Base-by-base conservation (phyloP, 1,284 basidiomycete genomes). In the Cutaneotrichosporon cutaneum region DNA sequence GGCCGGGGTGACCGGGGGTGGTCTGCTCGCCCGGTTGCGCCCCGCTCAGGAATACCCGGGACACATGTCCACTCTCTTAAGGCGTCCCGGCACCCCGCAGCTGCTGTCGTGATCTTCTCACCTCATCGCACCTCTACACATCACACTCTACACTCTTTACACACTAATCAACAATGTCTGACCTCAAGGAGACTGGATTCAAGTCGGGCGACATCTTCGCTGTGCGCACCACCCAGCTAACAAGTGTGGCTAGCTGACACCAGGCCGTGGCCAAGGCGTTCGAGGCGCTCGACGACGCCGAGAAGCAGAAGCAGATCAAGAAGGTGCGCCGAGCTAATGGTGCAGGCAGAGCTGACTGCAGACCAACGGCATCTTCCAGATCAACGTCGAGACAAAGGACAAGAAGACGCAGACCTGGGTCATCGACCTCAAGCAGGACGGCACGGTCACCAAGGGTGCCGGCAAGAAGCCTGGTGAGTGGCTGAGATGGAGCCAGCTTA, bases 351-450 rank as follows among this genome's bases (percentile, higher is more conserved):
- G 48, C 65, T 56, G 48, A 61, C 44, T 4, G 54, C 68, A 95
- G 93, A 92, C 90, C 64, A 94, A 92, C 76, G 92, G 90, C 68
- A 86, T 94, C 78, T 95, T 97, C 78, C 90, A 95, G 81, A 83
- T 97, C 65, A 86, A 87, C 67, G 85, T 96, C 71, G 88, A 89
- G 80, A 93, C 94, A 76, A 82, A 79, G 21, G 83, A 83, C 36
- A 90, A 89, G 70, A 84, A 90, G 78, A 88, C 89, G 74, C 90
- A 83, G 53, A 83, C 84, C 52, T 94, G 91, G 90, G 71, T 75
- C n/a, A 92, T 98, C 70, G 95, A 98, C 83, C 78, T 97, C 75
- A 99, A 99, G 86, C 90, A 93, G 82, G 85, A 86, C 36, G 91
- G 90, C 30, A 83, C 84, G 39, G 86, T 95, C 30, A 88, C 88